phyloP scores from a whole-genome alignment of 2,329 filamentous ascomycete species.

The Pyrenochaeta sp. region DNA sequence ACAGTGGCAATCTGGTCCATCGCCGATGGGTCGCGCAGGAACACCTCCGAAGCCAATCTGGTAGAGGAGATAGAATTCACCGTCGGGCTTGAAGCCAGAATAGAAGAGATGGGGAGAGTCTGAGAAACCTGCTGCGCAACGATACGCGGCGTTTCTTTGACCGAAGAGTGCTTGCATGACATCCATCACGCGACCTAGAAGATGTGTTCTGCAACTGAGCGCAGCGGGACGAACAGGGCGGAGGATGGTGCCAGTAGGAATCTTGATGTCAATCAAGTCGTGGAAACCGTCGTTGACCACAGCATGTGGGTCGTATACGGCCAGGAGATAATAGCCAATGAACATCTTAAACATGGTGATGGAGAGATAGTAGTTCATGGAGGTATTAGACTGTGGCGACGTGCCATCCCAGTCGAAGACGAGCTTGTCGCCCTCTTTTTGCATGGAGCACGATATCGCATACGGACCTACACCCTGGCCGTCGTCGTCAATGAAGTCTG shows the following conservation, averaged over 20 bases:
- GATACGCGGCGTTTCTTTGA: conserved; percentile 55
- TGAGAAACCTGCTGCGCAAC: conserved; percentile 59
- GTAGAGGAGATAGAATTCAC: conserved; percentile 59
- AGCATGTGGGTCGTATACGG: conserved; percentile 56
- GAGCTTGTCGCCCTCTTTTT: conserved; percentile 53
- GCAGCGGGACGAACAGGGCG: conserved; percentile 58
- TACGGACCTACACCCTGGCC: conserved; percentile 56
- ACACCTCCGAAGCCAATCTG: conserved; percentile 61
- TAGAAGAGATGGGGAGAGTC: conserved; percentile 61
- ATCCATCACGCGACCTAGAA: conserved; percentile 58
- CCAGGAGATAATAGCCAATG: conserved; percentile 58
- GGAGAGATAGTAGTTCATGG: conserved; percentile 59
- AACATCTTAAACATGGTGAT: conserved; percentile 62
- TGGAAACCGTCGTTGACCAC: conserved; percentile 62
- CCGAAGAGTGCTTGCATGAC: conserved; percentile 60
- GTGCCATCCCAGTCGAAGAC: conserved; percentile 60
- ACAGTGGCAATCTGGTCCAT: conserved; percentile 60
- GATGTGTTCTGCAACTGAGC: conserved; percentile 57
- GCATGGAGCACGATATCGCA: conserved; percentile 58
- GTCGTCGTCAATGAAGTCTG: conserved; percentile 60
- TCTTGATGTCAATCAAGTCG: conserved; percentile 57
- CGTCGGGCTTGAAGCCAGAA: conserved; percentile 57
- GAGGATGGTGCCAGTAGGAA: conserved; percentile 56
- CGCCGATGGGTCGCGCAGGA: conserved; percentile 56
- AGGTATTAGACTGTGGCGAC: conserved; percentile 55